Evolutionary conservation across 352 stramenopile genomes (phyloP).

Genomic region (Globisporangium cederbergense): DNA sequence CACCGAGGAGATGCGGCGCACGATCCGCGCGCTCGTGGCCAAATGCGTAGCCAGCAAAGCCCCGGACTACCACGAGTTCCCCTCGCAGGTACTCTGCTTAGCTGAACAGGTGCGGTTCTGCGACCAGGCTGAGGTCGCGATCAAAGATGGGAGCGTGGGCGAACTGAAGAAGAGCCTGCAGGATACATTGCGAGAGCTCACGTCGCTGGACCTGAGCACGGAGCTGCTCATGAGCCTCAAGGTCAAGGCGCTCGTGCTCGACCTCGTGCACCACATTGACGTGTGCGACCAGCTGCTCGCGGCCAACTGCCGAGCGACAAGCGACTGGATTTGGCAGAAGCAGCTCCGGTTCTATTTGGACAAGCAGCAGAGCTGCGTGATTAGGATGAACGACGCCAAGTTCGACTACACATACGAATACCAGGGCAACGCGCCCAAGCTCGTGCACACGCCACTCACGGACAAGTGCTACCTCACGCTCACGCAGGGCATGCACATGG

Average conservation of each 20-base stretch:
- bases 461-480: conserved; percentile 95
- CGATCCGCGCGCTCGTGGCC: conserved; percentile 72
- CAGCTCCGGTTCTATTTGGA: conserved; percentile 92
- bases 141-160: conserved; percentile 63
- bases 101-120: conserved; percentile 93
- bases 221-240: conserved; percentile 91
- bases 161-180: conserved; percentile 68
- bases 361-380: conserved; percentile 40
- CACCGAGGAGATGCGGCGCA: conserved; percentile 89
- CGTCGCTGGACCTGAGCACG: conserved; percentile 81
- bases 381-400: conserved; percentile 75
- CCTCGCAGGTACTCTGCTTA: conserved; percentile 90
- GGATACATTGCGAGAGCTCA: conserved; percentile 71
- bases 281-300: conserved; percentile 88
- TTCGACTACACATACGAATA: conserved; percentile 96
- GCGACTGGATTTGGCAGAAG: conserved; percentile 91
- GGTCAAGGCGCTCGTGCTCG: conserved; percentile 92
- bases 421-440: conserved; percentile 91
- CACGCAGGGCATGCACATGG: conserved; percentile 92
- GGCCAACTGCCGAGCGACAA: conserved; percentile 54
- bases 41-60: conserved; percentile 75
- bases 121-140: conserved; percentile 77
- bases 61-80: conserved; percentile 87
- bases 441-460: conserved; percentile 93
- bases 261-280: conserved; percentile 95